Conservation (phyloP, 1,284 basidiomycete species). For the Neolentinus lepideus region DNA sequence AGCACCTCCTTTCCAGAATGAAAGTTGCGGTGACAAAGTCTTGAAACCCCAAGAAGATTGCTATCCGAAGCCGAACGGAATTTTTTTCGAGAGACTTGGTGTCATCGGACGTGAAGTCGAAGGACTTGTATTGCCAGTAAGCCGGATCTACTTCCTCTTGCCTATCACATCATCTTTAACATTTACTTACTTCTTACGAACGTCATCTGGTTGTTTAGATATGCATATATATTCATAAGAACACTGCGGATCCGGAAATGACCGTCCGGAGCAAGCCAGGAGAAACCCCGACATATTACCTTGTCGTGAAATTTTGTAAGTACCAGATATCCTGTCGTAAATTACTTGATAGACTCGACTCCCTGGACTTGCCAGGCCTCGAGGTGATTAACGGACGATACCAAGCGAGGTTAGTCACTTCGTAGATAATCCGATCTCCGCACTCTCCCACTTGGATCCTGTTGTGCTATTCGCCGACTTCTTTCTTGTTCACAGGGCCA, state of each 20-base stretch:
- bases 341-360: not conserved
- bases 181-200: not conserved
- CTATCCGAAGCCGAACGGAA: no score
- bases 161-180: no score
- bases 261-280: not conserved
- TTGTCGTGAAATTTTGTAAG: not conserved
- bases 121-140: no score
- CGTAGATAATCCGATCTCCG: no score
- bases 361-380: not conserved
- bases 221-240: not conserved
- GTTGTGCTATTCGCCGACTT: no score
- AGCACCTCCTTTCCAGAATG: not conserved
- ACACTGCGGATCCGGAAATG: not conserved
- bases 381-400: not conserved
- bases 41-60: no score
- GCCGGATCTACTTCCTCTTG: no score
- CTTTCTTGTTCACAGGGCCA: no score
- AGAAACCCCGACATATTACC: not conserved
- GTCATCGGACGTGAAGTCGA: no score
- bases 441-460: no score
- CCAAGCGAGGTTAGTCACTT: not conserved
- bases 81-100: no score
- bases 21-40: no score
- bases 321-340: not conserved
- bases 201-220: not conserved